Percentiles rank a stretch among this genome's conserved stretches.
phyloP scores from a whole-genome alignment of 2,329 filamentous ascomycete species.

The Aspergillus intermedius region DNA sequence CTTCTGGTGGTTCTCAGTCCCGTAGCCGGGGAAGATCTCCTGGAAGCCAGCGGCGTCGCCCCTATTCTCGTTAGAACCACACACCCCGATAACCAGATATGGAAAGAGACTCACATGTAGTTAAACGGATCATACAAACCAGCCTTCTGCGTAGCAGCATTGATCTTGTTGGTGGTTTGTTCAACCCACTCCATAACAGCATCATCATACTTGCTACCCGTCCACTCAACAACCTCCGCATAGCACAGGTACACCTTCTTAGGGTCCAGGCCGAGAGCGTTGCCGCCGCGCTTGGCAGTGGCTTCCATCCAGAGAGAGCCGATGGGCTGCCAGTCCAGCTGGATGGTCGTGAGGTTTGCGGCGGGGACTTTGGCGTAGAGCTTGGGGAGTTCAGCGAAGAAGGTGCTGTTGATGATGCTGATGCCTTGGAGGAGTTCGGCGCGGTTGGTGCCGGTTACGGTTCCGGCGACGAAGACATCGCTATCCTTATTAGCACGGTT shows the following conservation, averaged over 20 bases:
- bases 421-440: slow-evolving; percentile 31
- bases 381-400: slow-evolving; percentile 35
- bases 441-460: slow-evolving; percentile 23
- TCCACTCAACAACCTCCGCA: slow-evolving; percentile 32
- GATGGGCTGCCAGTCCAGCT: slow-evolving; percentile 35
- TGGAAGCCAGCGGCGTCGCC: slow-evolving; percentile 33
- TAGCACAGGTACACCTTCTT: slow-evolving; percentile 36
- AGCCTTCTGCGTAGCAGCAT: slow-evolving; percentile 19
- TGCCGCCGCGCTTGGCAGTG: slow-evolving; percentile 18
- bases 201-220: slow-evolving; percentile 20
- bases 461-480: slow-evolving; percentile 33
- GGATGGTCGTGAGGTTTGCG: slow-evolving; percentile 36
- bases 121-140: slow-evolving; percentile 26
- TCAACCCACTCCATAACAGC: slow-evolving; percentile 28
- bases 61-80: background rate
- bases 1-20: slow-evolving; percentile 23
- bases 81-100: background rate
- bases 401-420: slow-evolving; percentile 34
- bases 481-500: slow-evolving; percentile 4
- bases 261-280: slow-evolving; percentile 20
- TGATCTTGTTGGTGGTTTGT: slow-evolving; percentile 24
- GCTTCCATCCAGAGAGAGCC: slow-evolving; percentile 31
- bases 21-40: slow-evolving; percentile 29
- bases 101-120: slow-evolving; percentile 18
- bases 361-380: slow-evolving; percentile 27